Conservation (phyloP, 108 stramenopile species). For the Nitzschia sp. region DNA sequence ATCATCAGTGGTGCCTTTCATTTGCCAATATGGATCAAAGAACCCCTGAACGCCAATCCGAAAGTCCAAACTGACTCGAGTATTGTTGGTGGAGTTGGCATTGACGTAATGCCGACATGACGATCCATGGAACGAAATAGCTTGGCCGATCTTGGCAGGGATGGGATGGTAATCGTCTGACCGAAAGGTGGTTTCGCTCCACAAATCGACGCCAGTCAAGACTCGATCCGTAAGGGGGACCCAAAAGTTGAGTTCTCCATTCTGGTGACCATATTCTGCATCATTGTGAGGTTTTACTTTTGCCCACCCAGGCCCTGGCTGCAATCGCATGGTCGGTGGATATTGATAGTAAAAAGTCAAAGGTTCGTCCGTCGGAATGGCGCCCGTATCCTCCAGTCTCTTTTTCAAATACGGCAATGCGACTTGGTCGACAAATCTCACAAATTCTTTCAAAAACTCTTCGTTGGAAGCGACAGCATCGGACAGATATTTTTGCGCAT, state of each 20-base stretch:
- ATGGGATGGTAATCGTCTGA: slow-evolving; percentile 78
- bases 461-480: slow-evolving; percentile 55
- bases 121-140: slow-evolving; percentile 81
- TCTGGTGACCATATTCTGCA: slow-evolving; percentile 88
- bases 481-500: slow-evolving; percentile 80
- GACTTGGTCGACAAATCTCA: slow-evolving; percentile 62
- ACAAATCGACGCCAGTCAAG: slow-evolving; percentile 76
- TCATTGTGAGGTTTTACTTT: slow-evolving; percentile 82
- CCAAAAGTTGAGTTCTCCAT: slow-evolving; percentile 93
- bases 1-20: slow-evolving; percentile 85
- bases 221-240: slow-evolving; percentile 71
- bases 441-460: slow-evolving; percentile 70
- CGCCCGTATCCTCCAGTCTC: slow-evolving; percentile 43
- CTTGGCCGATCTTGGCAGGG: slow-evolving; percentile 60
- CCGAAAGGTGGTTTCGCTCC: slow-evolving; percentile 55
- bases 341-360: slow-evolving; percentile 83
- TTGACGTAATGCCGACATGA: slow-evolving; percentile 83
- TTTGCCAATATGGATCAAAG: slow-evolving; percentile 87
- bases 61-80: slow-evolving; percentile 85
- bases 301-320: slow-evolving; percentile 84
- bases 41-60: slow-evolving; percentile 85
- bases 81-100: slow-evolving; percentile 64
- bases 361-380: slow-evolving; percentile 19
- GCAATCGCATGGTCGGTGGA: slow-evolving; percentile 86
- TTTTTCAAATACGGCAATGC: slow-evolving; percentile 70